Evolutionary conservation across 345 rosid genomes (phyloP), one percentile per base, ranked within the genome.

Genomic region (Aurinia saxatilis): DNA sequence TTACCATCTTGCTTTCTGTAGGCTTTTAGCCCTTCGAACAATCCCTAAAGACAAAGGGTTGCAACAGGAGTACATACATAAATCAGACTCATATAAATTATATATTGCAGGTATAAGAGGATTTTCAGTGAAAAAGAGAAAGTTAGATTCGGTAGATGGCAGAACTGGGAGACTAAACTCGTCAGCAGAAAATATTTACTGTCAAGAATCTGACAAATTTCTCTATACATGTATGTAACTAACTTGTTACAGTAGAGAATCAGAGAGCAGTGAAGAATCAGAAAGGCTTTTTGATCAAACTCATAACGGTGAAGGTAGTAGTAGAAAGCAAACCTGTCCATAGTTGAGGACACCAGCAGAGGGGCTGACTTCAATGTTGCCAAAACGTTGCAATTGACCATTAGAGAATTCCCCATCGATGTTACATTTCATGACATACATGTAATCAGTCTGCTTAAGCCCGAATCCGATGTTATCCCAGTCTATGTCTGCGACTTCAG

Each of bases 1-100:
- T 52, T 79, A 27, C 85, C 88, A 59, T 87, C 88, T 59, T 80
- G 75, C 71, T 80, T 87, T 67, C 84, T 79, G 69, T 93, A 93
- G 14, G 99, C 97, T 82, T 90, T 93, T 73, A 93, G 66, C 60
- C 96, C 99, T 75, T 90, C 97, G 65, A 93, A 93, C 74, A 93
- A 71, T 56, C 97, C 97, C 97, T 89, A 56, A 11, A 68, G 11
- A 23, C 42, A 57, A 49, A 50, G 5, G 7, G 30, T 17, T 12
- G 25, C 15, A 50, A 39, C 21, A 57, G 5, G 12, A 29, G 5
- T 3, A 34, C 38, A 41, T 11, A 51, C 11, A 34, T 33, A 0
- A 23, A 42, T 6, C 33, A 68, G 60, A 51, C 30, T 50, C 59
- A 5, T 19, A 12, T 6, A 50, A 50, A 25, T 14, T 15, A 15